phyloP scores from a whole-genome alignment of 1,284 basidiomycete species.

The Cutaneotrichosporon spelunceum region DNA sequence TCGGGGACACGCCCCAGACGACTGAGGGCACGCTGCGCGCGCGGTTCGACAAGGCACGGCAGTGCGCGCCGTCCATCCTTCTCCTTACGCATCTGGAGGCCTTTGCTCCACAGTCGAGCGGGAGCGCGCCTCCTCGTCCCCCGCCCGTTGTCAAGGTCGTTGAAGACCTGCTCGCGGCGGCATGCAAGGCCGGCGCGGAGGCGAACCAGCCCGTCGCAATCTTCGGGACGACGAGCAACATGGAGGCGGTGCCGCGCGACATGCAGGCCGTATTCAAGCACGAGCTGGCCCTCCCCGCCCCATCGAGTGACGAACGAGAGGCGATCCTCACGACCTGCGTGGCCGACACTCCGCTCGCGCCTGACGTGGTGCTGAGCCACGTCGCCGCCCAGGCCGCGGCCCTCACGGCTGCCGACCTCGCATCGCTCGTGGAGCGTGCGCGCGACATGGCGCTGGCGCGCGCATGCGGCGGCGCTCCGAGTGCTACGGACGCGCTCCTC shows the following conservation, averaged over 20 bases:
- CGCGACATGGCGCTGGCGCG: slow-evolving; percentile 62
- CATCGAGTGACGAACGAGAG: slow-evolving; percentile 70
- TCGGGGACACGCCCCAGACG: slow-evolving; percentile 75
- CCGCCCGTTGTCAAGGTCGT: slow-evolving; percentile 41
- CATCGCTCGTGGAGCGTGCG: slow-evolving; percentile 66
- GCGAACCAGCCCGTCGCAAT: slow-evolving; percentile 64
- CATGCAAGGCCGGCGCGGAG: slow-evolving; percentile 22
- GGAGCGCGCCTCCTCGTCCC: slow-evolving; percentile 53
- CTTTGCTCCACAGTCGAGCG: slow-evolving; percentile 66
- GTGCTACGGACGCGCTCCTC: slow-evolving; percentile 32
- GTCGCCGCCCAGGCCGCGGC: slow-evolving; percentile 90
- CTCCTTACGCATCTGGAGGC: slow-evolving; percentile 82
- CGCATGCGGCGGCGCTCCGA: slow-evolving; percentile 16
- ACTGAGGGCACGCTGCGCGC: slow-evolving; percentile 74
- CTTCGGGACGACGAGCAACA: slow-evolving; percentile 70
- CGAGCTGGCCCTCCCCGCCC: slow-evolving; percentile 73
- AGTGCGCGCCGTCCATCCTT: slow-evolving; percentile 81
- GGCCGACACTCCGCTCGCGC: slow-evolving; percentile 56
- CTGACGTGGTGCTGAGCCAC: slow-evolving; percentile 70
- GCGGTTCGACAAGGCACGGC: slow-evolving; percentile 72
- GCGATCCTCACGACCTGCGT: slow-evolving; percentile 62
- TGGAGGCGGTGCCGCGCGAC: slow-evolving; percentile 64
- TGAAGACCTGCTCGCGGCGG: slow-evolving; percentile 26
- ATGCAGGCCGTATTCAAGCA: slow-evolving; percentile 82
- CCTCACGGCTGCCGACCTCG: slow-evolving; percentile 78